Percentiles rank a stretch among this genome's conserved stretches.
Conservation (phyloP, 306 rosid genomes). For the Begonia peltatifolia region DNA sequence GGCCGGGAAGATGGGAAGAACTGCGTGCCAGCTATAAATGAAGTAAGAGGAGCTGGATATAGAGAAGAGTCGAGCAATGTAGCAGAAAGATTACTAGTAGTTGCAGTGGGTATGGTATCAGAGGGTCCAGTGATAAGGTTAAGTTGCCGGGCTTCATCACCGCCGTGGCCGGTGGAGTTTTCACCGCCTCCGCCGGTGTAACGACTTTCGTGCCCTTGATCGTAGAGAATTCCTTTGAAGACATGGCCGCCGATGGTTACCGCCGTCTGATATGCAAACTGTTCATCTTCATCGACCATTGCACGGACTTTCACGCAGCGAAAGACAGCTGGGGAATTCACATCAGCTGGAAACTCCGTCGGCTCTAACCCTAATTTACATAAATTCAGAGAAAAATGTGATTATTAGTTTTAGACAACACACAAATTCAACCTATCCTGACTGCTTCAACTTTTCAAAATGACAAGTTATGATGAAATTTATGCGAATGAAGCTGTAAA, state of each 20-base stretch:
- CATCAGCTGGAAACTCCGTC: slow-evolving; percentile 42
- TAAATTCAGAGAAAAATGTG: not conserved
- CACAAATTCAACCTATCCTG: not conserved
- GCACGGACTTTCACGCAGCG: slow-evolving; percentile 60
- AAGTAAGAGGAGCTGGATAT: slow-evolving; percentile 8
- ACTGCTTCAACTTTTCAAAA: too few relatives aligned
- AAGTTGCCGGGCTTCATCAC: slow-evolving; percentile 16
- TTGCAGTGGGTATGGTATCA: not conserved
- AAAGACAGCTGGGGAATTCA: slow-evolving; percentile 46
- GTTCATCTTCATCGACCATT: slow-evolving; percentile 40
- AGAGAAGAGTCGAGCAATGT: slow-evolving; percentile 10
- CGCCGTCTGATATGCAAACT: slow-evolving; percentile 59
- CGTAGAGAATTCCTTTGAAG: slow-evolving; percentile 64
- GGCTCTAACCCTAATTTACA: slow-evolving; percentile 51
- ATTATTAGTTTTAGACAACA: slow-evolving; percentile 3
- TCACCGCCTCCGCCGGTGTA: slow-evolving; percentile 18
- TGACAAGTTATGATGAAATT: too few relatives aligned
- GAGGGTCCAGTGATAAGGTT: slow-evolving; percentile 23
- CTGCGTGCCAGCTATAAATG: slow-evolving; percentile 10
- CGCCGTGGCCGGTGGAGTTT: slow-evolving; percentile 22
- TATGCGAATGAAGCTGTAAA: too few relatives aligned
- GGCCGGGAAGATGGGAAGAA: slow-evolving; percentile 9
- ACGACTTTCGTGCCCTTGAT: slow-evolving; percentile 35
- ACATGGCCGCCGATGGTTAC: slow-evolving; percentile 57
- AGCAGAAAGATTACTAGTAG: not conserved